Percentiles rank a stretch among this genome's conserved stretches.
Conservation (phyloP, 495 filamentous ascomycete species). For the Penicillium dipodomyicola region DNA sequence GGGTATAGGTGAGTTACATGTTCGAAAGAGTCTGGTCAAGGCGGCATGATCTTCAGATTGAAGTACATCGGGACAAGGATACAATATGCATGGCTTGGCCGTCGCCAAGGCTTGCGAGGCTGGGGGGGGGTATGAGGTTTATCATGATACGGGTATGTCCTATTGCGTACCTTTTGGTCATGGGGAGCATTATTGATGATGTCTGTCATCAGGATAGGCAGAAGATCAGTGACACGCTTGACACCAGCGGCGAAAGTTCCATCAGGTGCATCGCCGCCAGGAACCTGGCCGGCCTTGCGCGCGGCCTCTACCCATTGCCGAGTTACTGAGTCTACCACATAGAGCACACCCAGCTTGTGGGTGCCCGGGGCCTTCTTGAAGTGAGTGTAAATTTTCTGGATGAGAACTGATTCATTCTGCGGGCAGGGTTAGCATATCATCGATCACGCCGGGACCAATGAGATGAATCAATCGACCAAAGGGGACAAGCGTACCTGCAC, state of each 20-base stretch:
- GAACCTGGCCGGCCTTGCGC: constrained; percentile 75
- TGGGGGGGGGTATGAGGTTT: constrained; percentile 2
- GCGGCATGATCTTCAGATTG: constrained; percentile 30
- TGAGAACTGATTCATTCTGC: constrained; percentile 91
- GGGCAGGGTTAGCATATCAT: constrained; percentile 35
- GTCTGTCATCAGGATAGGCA: constrained; percentile 93
- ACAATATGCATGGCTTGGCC: constrained; percentile 21
- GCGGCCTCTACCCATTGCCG: constrained; percentile 97
- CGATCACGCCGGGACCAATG: constrained; percentile 3
- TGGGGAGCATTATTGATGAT: constrained; percentile 83
- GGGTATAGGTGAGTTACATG: constrained; percentile 49
- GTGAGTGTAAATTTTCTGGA: constrained; percentile 93
- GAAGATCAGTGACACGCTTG: constrained; percentile 91
- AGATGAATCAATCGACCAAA: constrained; percentile 6
- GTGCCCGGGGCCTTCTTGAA: constrained; percentile 94
- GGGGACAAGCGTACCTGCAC: constrained; percentile 72
- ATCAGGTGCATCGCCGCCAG: constrained; percentile 72
- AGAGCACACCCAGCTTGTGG: constrained; percentile 98
- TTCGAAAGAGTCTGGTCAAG: not conserved
- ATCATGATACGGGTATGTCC: constrained; percentile 25
- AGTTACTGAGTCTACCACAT: constrained; percentile 99
- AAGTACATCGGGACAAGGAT: constrained; percentile 13
- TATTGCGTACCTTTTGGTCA: constrained; percentile 96
- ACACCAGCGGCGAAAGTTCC: constrained; percentile 94
- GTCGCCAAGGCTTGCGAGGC: not conserved